These are phyloP conservation scores for Starmerella floris DNA, from an alignment of 805 yeast species.

Conservation along the genomic window DNA sequence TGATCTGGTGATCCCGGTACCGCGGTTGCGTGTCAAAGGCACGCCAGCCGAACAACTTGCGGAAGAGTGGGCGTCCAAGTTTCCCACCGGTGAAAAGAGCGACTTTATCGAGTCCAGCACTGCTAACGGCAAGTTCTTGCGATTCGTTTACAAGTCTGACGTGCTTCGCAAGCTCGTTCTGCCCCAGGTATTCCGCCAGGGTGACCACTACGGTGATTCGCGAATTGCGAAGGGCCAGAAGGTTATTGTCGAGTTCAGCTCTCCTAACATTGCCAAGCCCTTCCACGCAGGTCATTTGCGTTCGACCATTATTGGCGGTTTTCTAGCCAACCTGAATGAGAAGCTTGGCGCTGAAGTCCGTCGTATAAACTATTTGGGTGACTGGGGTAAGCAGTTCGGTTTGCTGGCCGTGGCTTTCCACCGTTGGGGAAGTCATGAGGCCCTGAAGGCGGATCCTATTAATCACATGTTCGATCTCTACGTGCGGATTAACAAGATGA, in stretches of 20 bases:
- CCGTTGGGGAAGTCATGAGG: slow-evolving; percentile 69
- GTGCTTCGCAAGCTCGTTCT: slow-evolving; percentile 56
- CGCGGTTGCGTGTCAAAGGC: slow-evolving; percentile 72
- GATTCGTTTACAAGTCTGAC: slow-evolving; percentile 64
- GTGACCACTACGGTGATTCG: slow-evolving; percentile 52
- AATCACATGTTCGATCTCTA: slow-evolving; percentile 90
- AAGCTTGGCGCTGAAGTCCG: slow-evolving; percentile 83
- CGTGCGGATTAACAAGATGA: slow-evolving; percentile 71
- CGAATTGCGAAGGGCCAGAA: slow-evolving; percentile 63
- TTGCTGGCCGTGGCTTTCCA: slow-evolving; percentile 83
- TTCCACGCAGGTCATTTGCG: slow-evolving; percentile 99
- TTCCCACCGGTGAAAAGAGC: slow-evolving; percentile 43
- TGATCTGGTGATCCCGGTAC: slow-evolving; percentile 82
- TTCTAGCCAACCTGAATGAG: slow-evolving; percentile 78
- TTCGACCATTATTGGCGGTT: slow-evolving; percentile 96
- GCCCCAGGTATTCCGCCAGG: slow-evolving; percentile 51
- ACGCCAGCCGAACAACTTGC: slow-evolving; percentile 67
- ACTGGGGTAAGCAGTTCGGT: slow-evolving; percentile 99
- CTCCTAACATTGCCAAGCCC: slow-evolving; percentile 98
- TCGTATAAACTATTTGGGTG: slow-evolving; percentile 91
- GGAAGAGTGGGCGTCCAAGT: slow-evolving; percentile 60
- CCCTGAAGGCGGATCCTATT: slow-evolving; percentile 65
- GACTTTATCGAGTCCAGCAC: slow-evolving; percentile 54
- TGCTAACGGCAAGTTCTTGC: slow-evolving; percentile 82
- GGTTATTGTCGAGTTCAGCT: slow-evolving; percentile 76